Evolutionary conservation across 306 rosid species (phyloP).

Genomic region (Quercus mongolica): DNA sequence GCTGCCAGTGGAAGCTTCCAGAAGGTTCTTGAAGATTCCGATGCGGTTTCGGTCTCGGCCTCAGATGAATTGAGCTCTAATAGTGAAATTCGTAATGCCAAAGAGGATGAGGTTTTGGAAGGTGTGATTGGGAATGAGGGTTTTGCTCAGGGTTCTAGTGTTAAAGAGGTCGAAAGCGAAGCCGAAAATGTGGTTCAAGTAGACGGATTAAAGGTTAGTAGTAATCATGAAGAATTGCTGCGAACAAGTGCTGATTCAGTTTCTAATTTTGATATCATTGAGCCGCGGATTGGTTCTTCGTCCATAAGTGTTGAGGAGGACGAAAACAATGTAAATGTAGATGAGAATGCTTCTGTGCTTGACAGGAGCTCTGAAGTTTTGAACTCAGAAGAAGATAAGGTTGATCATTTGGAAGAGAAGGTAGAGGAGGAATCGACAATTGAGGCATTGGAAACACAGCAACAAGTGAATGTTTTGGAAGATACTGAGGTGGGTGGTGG

Average conservation of each 20-base stretch:
- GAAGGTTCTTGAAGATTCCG: constrained; percentile 9
- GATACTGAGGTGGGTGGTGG: constrained; percentile 28
- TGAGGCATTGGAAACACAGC: constrained; percentile 30
- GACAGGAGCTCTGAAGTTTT: constrained; percentile 20
- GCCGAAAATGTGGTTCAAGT: constrained; percentile 24
- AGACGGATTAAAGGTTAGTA: constrained; percentile 15
- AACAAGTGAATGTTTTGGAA: constrained; percentile 13
- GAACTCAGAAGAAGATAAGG: constrained; percentile 19
- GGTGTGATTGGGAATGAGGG: constrained; percentile 19
- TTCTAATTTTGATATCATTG: constrained; percentile 5
- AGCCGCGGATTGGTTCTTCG: neutral
- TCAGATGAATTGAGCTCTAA: constrained; percentile 26
- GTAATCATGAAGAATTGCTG: constrained; percentile 16
- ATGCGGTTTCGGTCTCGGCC: neutral
- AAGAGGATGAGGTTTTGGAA: constrained; percentile 18
- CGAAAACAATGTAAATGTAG: neutral
- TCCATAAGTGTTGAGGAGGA: neutral
- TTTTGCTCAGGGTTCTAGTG: constrained; percentile 21
- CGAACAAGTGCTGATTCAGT: constrained; percentile 1
- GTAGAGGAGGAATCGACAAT: constrained; percentile 11
- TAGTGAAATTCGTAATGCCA: neutral
- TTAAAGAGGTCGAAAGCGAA: constrained; percentile 19
- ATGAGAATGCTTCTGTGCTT: constrained; percentile 21
- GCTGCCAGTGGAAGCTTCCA: constrained; percentile 31
- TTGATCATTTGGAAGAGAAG: constrained; percentile 18